A percentile compares a stretch with the other conserved stretches of the same genome.
phyloP scores from a whole-genome alignment of 768 basidiomycete species.

The Collybiopsis luxurians region DNA sequence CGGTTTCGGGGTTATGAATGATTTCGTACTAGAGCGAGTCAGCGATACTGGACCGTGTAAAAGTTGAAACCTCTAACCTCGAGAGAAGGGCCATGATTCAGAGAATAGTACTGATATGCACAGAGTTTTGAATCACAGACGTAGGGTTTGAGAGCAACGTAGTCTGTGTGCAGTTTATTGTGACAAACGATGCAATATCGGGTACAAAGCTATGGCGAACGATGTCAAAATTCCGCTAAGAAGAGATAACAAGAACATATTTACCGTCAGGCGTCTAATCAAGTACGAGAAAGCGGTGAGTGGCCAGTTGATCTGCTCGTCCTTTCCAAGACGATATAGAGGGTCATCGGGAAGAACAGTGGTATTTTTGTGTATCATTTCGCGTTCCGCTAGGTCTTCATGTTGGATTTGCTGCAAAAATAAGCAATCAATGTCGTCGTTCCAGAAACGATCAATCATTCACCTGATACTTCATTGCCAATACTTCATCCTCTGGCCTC shows the following conservation, averaged over 20 bases:
- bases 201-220: slow-evolving; percentile 50
- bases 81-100: slow-evolving; percentile 64
- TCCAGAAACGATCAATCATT: not conserved
- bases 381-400: slow-evolving; percentile 45
- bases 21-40: slow-evolving; percentile 87
- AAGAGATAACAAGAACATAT: slow-evolving; percentile 12
- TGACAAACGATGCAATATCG: slow-evolving; percentile 78
- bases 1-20: slow-evolving; percentile 55
- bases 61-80: too few species aligned
- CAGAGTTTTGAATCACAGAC: slow-evolving; percentile 68
- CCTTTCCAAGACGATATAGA: slow-evolving; percentile 27
- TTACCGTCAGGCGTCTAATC: slow-evolving; percentile 57
- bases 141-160: slow-evolving; percentile 68
- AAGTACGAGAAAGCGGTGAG: slow-evolving; percentile 66
- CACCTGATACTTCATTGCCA: slow-evolving; percentile 30
- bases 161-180: slow-evolving; percentile 47
- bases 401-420: slow-evolving; percentile 26
- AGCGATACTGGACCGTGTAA: too few species aligned
- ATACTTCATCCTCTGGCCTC: slow-evolving; percentile 35
- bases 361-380: slow-evolving; percentile 34
- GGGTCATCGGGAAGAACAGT: slow-evolving; percentile 53
- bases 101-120: slow-evolving; percentile 64
- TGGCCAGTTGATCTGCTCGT: slow-evolving; percentile 51
- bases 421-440: not conserved
- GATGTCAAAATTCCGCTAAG: not conserved